Evolutionary conservation across 768 basidiomycete species (phyloP).

Genomic region (Galerina sulciceps): DNA sequence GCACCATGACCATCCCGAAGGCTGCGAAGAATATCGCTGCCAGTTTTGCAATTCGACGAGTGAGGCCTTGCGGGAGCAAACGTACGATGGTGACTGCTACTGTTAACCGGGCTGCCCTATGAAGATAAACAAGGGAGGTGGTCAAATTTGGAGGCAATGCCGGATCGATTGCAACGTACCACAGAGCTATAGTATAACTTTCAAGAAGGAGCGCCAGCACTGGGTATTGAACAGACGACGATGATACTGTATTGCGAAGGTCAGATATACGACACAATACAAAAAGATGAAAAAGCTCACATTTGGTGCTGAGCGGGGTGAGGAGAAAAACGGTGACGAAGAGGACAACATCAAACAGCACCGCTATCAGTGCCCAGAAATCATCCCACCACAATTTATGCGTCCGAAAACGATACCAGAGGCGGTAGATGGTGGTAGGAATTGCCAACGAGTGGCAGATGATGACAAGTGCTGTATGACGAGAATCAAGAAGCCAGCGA

Average conservation of each 20-base stretch:
- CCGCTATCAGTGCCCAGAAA: constrained; percentile 4
- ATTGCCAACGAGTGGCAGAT: not conserved
- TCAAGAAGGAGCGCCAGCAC: not conserved
- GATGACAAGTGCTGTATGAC: not conserved
- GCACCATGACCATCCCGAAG: not conserved
- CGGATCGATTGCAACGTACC: not conserved
- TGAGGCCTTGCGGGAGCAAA: not conserved
- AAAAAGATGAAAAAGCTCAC: no score
- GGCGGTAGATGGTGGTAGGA: not conserved
- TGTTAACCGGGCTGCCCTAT: not conserved
- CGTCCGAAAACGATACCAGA: not conserved
- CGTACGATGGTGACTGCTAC: constrained; percentile 1
- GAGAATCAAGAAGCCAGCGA: no score
- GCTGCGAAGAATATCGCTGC: not conserved
- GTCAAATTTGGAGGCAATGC: no score
- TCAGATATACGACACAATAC: no score
- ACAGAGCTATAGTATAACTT: not conserved
- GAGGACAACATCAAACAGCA: not conserved
- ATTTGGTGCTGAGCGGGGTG: no score
- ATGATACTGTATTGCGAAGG: no score
- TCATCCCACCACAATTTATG: constrained; percentile 8
- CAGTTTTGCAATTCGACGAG: not conserved
- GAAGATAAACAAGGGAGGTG: no score
- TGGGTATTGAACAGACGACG: not conserved
- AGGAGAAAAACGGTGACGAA: no score